A percentile compares a stretch with the other conserved stretches of the same genome.
Evolutionary conservation across 306 rosid genomes (phyloP).

Genomic region (Betula pendula): DNA sequence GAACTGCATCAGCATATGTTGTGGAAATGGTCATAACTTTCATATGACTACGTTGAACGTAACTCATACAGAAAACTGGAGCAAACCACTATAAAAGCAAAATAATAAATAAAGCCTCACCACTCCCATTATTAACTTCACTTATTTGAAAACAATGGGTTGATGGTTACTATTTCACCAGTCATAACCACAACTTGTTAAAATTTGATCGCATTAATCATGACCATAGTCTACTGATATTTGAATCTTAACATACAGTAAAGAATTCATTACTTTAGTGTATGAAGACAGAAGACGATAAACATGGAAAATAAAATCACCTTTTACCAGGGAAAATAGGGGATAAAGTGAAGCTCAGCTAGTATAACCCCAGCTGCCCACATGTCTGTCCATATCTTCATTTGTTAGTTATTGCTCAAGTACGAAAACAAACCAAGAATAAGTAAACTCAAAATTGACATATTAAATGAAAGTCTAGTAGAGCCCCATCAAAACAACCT

Average conservation of each 20-base stretch:
- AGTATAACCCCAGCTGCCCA: conserved; percentile 90
- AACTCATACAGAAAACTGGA: background rate
- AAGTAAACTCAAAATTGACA: conserved; percentile 2
- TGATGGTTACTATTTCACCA: background rate
- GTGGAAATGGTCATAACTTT: too few relatives aligned
- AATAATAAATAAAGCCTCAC: background rate
- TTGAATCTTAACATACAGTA: background rate
- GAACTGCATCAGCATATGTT: background rate
- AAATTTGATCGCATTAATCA: background rate
- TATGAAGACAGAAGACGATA: conserved; percentile 18
- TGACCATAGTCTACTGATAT: background rate
- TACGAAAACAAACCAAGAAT: conserved; percentile 30
- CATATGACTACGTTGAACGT: too few relatives aligned
- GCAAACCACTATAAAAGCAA: background rate
- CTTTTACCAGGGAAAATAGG: conserved; percentile 91
- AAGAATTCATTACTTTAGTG: background rate
- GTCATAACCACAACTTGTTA: background rate
- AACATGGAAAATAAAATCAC: conserved; percentile 36
- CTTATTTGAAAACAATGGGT: too few relatives aligned
- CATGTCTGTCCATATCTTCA: conserved; percentile 62
- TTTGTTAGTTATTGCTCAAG: conserved; percentile 35
- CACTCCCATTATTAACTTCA: too few relatives aligned
- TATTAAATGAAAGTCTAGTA: conserved; percentile 2
- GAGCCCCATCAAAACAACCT: background rate
- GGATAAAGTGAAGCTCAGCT: conserved; percentile 80